Evolutionary conservation across 176 grass and related monocot species (phyloP), one percentile per base, ranked within the genome.

Genomic region (Paspalum vaginatum): DNA sequence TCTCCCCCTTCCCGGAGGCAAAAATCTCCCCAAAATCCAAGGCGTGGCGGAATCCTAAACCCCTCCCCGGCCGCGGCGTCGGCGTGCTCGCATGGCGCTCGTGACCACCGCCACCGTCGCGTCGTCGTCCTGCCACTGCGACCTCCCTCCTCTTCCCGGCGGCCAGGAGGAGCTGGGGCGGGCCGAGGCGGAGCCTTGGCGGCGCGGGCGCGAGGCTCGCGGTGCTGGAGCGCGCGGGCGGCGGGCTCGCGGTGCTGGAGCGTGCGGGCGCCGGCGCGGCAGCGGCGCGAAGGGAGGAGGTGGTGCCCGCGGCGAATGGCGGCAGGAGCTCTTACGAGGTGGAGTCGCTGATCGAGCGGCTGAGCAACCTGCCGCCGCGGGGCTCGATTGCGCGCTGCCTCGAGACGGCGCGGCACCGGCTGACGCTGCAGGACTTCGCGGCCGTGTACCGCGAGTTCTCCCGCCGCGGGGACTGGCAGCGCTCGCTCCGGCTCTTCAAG

Each of bases 401-500:
- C 37, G 88, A 98, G 80, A 59, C 79, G 27, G 84, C 88, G 74
- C 87, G 87, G 46, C 90, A 98, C 83, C 87, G 91, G 47, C 83
- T 98, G 15, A 93, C 95, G 51, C 79, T 98, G 25, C 42, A 91
- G 17, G 95, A 98, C 82, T 93, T 98, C 67, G 88, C 86, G 0
- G 57, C 91, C 7, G 92, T 98, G 17, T 98, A 89, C 88, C 87
- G 88, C 61, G 95, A 94, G 85, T 95, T 98, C 80, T 93, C 95
- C 42, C 85, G 90, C 6, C 85, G 88, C 40, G 95, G 95, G 15
- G 95, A 98, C 81, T 98, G 95, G 95, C 95, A 98, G 86, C 90
- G 92, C 26, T 98, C 88, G 42, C 67, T 94, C 66, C 92, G 92
- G 15, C 92, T 98, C 39, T 98, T 98, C 95, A 98, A 98, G 81